A percentile compares a stretch with the other conserved stretches of the same genome.
Evolutionary conservation across 1,284 basidiomycete genomes (phyloP).

Genomic region (Leccinum variabile): DNA sequence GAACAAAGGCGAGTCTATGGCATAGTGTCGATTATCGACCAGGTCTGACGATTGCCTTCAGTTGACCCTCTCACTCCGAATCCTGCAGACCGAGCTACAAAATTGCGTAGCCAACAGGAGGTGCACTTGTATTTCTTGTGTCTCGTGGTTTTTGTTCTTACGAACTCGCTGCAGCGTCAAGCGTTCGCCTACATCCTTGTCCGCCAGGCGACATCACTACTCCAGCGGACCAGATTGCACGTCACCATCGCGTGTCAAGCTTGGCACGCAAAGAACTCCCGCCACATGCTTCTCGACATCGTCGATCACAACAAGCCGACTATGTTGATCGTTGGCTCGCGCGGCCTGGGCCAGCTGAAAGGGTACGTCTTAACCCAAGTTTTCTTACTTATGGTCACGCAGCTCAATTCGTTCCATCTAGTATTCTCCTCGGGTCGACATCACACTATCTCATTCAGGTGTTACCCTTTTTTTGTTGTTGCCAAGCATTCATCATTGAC

Average conservation of each 20-base stretch:
- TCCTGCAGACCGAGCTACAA: conserved; percentile 68
- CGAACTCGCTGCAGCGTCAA: conserved; percentile 63
- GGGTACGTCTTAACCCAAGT: conserved; percentile 53
- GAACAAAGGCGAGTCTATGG: conserved; percentile 62
- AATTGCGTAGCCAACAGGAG: conserved; percentile 87
- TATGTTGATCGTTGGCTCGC: conserved; percentile 94
- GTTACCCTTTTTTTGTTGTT: conserved; percentile 18
- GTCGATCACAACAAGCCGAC: conserved; percentile 90
- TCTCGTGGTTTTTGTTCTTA: conserved; percentile 11
- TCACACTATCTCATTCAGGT: conserved; percentile 95
- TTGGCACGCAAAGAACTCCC: conserved; percentile 91
- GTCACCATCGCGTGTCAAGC: conserved; percentile 91
- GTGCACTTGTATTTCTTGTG: conserved; percentile 41
- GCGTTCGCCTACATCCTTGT: conserved; percentile 84
- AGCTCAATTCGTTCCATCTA: conserved; percentile 31
- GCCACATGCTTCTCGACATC: conserved; percentile 92
- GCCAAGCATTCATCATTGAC: conserved; percentile 3
- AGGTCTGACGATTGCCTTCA: conserved; percentile 30
- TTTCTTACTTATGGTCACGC: background rate
- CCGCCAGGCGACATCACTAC: conserved; percentile 83
- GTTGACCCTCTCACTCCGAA: conserved; percentile 79
- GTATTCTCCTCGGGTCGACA: conserved; percentile 94
- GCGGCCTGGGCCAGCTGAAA: conserved; percentile 87
- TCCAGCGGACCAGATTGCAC: conserved; percentile 88
- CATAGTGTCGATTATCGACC: background rate